phyloP scores from a whole-genome alignment of 1,284 basidiomycete genomes.

The Rhodotorula sp. region DNA sequence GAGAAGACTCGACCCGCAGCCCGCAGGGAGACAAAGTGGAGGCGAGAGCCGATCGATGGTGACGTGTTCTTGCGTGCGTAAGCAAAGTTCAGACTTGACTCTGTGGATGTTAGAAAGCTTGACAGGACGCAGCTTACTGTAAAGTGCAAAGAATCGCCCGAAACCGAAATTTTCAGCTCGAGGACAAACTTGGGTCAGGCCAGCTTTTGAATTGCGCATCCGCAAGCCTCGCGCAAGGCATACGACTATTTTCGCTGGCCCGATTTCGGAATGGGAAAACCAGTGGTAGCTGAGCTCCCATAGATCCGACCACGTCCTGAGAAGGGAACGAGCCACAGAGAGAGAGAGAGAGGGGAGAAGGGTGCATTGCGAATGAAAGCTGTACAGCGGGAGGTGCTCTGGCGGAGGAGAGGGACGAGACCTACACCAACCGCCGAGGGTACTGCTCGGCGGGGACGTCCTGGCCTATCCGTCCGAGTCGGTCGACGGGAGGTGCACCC shows the following conservation, averaged over 20 bases:
- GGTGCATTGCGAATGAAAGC: background rate
- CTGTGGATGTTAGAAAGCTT: no score
- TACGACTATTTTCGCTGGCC: no score
- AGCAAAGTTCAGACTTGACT: no score
- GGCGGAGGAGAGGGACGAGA: no score
- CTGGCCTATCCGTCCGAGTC: slow-evolving; percentile 29
- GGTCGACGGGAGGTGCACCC: slow-evolving; percentile 39
- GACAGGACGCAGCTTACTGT: no score
- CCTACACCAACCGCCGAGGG: slow-evolving; percentile 9
- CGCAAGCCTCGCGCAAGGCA: no score
- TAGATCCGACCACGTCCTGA: background rate
- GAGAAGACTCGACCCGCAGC: background rate
- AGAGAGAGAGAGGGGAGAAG: background rate
- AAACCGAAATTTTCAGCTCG: no score
- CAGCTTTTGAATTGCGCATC: no score
- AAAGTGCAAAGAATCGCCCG: no score
- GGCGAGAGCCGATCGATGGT: background rate
- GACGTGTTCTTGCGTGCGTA: background rate
- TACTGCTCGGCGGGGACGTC: slow-evolving; percentile 12
- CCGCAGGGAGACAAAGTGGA: background rate
- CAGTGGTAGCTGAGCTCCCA: background rate
- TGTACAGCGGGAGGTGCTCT: no score
- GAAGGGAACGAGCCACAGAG: background rate
- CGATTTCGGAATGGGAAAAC: no score
- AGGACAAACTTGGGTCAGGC: no score